These are phyloP conservation scores for Geosmithia morbida DNA, from an alignment of 2,329 filamentous ascomycete species.

Conservation along the genomic window DNA sequence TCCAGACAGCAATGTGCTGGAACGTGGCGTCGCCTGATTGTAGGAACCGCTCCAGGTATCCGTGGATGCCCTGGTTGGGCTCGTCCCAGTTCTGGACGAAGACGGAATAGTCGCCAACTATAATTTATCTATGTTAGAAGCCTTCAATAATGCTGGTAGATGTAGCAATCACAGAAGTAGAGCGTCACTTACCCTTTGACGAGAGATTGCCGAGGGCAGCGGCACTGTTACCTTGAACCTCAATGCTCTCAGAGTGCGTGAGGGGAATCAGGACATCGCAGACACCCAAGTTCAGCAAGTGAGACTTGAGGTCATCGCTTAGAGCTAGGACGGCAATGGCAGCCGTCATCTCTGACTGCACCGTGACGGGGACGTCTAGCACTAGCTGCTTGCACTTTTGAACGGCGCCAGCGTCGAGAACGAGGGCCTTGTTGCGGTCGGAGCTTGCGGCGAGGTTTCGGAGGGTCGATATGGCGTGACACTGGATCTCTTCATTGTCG, in stretches of 20 bases:
- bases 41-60: slow-evolving; percentile 85
- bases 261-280: slow-evolving; percentile 94
- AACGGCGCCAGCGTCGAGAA: slow-evolving; percentile 88
- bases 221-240: slow-evolving; percentile 96
- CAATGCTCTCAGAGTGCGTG: slow-evolving; percentile 89
- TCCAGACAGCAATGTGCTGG: slow-evolving; percentile 99
- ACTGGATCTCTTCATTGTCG: slow-evolving; percentile 97
- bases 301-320: slow-evolving; percentile 88
- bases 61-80: slow-evolving; percentile 87
- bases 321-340: slow-evolving; percentile 92
- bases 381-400: slow-evolving; percentile 98
- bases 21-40: slow-evolving; percentile 92
- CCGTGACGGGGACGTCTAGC: slow-evolving; percentile 78
- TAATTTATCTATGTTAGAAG: slow-evolving; percentile 1
- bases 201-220: slow-evolving; percentile 91
- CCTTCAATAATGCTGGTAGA: background rate
- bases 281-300: slow-evolving; percentile 80
- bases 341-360: slow-evolving; percentile 99
- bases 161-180: background rate
- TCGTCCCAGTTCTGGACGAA: slow-evolving; percentile 91
- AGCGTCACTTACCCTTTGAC: slow-evolving; percentile 61
- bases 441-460: slow-evolving; percentile 93
- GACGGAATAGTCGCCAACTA: slow-evolving; percentile 92
- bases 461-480: slow-evolving; percentile 92
- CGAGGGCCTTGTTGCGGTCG: slow-evolving; percentile 95